Evolutionary conservation across 805 yeast species (phyloP).

Genomic region (Metschnikowia matae): DNA sequence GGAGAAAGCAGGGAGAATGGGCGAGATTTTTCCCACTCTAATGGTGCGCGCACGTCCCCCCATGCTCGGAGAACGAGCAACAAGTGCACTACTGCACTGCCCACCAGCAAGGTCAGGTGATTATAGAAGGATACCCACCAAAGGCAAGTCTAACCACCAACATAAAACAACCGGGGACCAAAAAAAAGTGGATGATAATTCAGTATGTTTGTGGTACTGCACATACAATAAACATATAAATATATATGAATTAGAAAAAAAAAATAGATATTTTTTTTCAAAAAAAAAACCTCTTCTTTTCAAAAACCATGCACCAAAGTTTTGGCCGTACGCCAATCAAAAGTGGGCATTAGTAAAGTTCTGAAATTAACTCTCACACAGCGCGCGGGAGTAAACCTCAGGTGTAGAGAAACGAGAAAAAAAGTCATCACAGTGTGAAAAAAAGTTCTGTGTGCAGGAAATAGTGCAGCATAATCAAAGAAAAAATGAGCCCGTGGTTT

Average conservation of each 20-base stretch:
- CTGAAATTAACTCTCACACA: conserved; percentile 18
- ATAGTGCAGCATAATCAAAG: background rate
- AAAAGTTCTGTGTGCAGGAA: conserved; percentile 1
- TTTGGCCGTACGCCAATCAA: conserved; percentile 20
- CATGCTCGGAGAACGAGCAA: background rate
- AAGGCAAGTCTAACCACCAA: background rate
- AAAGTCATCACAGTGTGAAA: conserved; percentile 8
- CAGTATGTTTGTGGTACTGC: background rate
- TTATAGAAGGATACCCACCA: background rate
- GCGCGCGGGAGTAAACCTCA: conserved; percentile 15
- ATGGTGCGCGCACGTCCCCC: background rate
- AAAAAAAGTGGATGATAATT: too few relatives aligned
- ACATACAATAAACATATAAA: background rate
- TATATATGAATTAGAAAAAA: background rate
- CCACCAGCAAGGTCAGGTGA: background rate
- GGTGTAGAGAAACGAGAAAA: conserved; percentile 15
- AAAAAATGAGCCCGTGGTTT: conserved; percentile 2
- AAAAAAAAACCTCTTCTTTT: too few relatives aligned
- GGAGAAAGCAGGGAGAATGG: background rate
- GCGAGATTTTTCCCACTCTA: background rate
- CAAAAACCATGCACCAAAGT: background rate
- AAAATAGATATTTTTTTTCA: background rate
- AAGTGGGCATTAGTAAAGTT: conserved; percentile 20
- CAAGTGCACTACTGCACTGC: background rate
- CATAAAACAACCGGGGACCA: background rate